Evolutionary conservation across 2,329 filamentous ascomycete species (phyloP), one percentile per base, ranked within the genome.

Genomic region (Dactylonectria estremocensis): DNA sequence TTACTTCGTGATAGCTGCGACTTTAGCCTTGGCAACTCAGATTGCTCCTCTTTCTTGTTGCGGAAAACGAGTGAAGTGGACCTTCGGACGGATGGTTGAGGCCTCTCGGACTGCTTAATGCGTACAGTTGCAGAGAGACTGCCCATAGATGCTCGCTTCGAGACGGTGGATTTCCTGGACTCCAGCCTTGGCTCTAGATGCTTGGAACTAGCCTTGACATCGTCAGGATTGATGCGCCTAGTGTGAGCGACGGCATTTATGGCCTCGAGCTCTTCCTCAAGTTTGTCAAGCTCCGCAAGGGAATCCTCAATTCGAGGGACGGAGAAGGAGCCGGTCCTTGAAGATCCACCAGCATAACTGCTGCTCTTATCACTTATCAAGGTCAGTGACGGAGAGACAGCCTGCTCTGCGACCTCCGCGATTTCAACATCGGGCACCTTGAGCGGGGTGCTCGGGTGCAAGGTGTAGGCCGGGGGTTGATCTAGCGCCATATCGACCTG

Each of bases 241-340:
- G 83, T 66, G 2, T 75, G 78, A 0, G 84, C 76, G 11, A 83
- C 78, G n/a, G 79, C 79, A 61, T 78, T 74, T 37, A 90, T 81
- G 2, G 84, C 87, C 70, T 91, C 89, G 10, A 91, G 82, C 56
- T 90, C 84, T 35, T 91, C 89, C 70, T 91, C 89, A 16, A 91
- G 82, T 67, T 83, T 82, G 74, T 91, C 90, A 20, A 91, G 81
- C 69, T 88, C 89, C 75, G 90, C 89, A 9, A 91, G 80, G 2
- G 89, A 91, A 75, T 91, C 89, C 74, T 91, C 90, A 56, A 91
- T 91, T 18, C 88, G 86, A 28, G 85, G 80, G 13, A 82, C 79
- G 1, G 72, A 81, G 67, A 73, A 77, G 6, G 78, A 81, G 0
- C 75, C 78, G 6, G 75, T 60, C 31, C 72, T 71, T 24, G 79